phyloP scores from a whole-genome alignment of 1,284 basidiomycete species.

The Ceratobasidium sp. region DNA sequence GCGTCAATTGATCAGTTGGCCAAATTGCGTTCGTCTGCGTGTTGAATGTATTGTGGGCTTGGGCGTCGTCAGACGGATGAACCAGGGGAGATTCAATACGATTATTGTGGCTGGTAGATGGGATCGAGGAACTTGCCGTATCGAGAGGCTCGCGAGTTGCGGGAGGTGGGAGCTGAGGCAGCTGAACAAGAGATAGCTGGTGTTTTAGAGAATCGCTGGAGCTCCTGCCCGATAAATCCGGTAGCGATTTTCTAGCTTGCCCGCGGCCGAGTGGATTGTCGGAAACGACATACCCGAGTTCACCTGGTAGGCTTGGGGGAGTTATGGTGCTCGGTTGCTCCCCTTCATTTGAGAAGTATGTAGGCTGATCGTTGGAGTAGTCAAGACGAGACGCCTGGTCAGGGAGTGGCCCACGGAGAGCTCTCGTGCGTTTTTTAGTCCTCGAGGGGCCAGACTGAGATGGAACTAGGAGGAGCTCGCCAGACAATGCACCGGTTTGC shows the following conservation, averaged over 20 bases:
- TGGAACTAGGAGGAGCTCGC: slow-evolving; percentile 16
- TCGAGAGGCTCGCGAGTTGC: neutral
- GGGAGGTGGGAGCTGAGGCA: slow-evolving; percentile 17
- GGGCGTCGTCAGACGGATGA: too few species aligned
- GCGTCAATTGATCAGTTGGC: too few species aligned
- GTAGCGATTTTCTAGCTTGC: neutral
- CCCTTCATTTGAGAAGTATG: neutral
- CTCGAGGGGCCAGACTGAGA: slow-evolving; percentile 31
- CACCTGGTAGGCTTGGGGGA: slow-evolving; percentile 19
- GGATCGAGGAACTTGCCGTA: neutral
- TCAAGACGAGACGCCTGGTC: neutral
- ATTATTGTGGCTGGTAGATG: neutral
- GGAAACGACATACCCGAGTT: neutral
- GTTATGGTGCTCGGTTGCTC: neutral
- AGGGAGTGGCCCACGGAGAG: neutral
- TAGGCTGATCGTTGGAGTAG: neutral
- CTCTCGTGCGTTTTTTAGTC: slow-evolving; percentile 22
- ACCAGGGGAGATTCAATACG: too few species aligned
- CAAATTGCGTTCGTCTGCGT: too few species aligned
- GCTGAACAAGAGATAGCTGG: neutral
- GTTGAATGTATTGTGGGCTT: too few species aligned
- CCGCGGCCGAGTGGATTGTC: neutral
- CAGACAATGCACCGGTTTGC: slow-evolving; percentile 7
- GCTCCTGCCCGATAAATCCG: neutral
- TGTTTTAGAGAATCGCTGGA: neutral